phyloP scores from a whole-genome alignment of 192 early-diverging fungal genomes.

The Geranomyces variabilis region DNA sequence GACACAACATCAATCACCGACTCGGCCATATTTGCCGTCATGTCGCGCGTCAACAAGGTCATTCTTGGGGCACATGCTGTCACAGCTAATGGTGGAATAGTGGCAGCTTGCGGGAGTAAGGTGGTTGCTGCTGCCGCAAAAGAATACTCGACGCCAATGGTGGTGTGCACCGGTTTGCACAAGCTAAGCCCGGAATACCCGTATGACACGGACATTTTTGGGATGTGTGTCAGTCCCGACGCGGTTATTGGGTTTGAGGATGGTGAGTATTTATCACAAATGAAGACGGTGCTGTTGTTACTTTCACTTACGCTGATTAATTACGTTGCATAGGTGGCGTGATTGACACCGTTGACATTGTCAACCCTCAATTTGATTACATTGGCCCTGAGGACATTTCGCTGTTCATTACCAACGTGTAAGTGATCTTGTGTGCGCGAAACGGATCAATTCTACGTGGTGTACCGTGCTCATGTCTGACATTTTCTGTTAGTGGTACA shows the following conservation, averaged over 20 bases:
- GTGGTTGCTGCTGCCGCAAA: slow-evolving; percentile 88
- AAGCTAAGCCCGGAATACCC: slow-evolving; percentile 87
- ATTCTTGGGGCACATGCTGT: slow-evolving; percentile 90
- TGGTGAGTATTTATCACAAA: slow-evolving; percentile 44
- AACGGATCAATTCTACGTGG: background rate
- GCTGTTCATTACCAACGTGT: slow-evolving; percentile 88
- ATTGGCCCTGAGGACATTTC: slow-evolving; percentile 88
- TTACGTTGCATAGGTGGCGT: slow-evolving; percentile 68
- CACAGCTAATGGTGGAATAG: slow-evolving; percentile 90
- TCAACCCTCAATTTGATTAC: slow-evolving; percentile 92
- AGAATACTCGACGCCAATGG: slow-evolving; percentile 89
- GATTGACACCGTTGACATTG: slow-evolving; percentile 76
- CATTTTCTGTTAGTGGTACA: slow-evolving; percentile 69
- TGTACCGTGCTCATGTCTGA: background rate
- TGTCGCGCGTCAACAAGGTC: slow-evolving; percentile 98
- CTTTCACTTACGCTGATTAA: background rate
- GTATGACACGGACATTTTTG: slow-evolving; percentile 85
- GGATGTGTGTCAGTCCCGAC: slow-evolving; percentile 77
- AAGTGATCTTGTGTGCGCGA: slow-evolving; percentile 40
- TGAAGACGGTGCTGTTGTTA: too few species aligned
- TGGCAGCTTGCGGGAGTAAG: slow-evolving; percentile 79
- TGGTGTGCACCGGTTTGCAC: slow-evolving; percentile 89
- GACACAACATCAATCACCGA: slow-evolving; percentile 91
- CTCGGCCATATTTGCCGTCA: slow-evolving; percentile 93
- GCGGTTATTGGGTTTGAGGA: slow-evolving; percentile 79